A percentile compares a stretch with the other conserved stretches of the same genome.
Evolutionary conservation across 139 green algal species (phyloP).

Genomic region (Raphidocelis subcapitata): DNA sequence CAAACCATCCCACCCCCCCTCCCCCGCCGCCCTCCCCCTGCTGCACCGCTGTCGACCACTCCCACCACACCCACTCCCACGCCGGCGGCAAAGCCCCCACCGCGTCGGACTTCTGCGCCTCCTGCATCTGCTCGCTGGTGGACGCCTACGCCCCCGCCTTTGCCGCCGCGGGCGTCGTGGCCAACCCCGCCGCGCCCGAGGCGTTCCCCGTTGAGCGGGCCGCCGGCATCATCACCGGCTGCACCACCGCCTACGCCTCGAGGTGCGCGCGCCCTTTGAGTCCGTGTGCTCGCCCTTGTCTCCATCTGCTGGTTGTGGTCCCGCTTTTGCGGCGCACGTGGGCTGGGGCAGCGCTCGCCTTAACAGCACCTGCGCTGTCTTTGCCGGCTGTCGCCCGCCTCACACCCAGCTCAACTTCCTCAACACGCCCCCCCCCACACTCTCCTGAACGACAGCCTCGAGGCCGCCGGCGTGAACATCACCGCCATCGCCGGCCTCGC

Average conservation of each 20-base stretch:
- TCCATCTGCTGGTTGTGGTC: neutral
- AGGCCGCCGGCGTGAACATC: slow-evolving; percentile 6
- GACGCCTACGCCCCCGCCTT: slow-evolving; percentile 9
- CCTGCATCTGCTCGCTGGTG: slow-evolving; percentile 25
- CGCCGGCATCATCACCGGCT: slow-evolving; percentile 7
- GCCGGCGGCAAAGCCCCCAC: too few species aligned
- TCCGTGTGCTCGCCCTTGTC: slow-evolving; percentile 1
- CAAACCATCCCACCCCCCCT: too few species aligned
- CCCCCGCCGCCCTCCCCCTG: too few species aligned
- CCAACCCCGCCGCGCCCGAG: neutral
- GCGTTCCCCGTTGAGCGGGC: slow-evolving; percentile 15
- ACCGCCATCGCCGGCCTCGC: neutral
- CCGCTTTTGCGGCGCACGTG: neutral
- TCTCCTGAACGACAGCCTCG: too few species aligned
- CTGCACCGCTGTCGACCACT: too few species aligned
- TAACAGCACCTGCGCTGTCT: neutral
- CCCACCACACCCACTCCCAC: too few species aligned
- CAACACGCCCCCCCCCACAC: too few species aligned
- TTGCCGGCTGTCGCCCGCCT: neutral
- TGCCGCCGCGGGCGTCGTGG: slow-evolving; percentile 1
- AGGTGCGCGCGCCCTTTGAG: slow-evolving; percentile 3
- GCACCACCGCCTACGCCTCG: slow-evolving; percentile 4
- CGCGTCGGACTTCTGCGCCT: slow-evolving; percentile 16
- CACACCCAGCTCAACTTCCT: too few species aligned
- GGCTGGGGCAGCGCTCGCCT: neutral